These are phyloP conservation scores for Zygoascus bituminiphila DNA, from an alignment of 805 yeast genomes.

Conservation along the genomic window DNA sequence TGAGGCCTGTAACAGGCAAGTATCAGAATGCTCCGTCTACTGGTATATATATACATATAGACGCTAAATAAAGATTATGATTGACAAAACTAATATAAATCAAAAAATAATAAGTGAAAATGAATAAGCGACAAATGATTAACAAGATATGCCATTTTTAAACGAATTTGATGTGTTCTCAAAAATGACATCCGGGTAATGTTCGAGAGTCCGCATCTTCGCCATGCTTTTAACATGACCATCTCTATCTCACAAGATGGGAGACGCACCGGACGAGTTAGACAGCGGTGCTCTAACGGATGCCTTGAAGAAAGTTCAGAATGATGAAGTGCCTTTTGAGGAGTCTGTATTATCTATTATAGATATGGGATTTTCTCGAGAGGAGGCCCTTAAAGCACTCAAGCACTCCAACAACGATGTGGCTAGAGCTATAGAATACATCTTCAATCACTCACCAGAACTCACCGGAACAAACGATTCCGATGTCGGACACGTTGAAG, in stretches of 20 bases:
- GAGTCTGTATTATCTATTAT: constrained; percentile 16
- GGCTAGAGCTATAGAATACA: constrained; percentile 23
- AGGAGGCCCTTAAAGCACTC: constrained; percentile 23
- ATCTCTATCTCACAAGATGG: background rate
- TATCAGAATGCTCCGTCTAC: too few relatives aligned
- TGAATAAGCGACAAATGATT: too few relatives aligned
- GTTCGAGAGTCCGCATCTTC: too few relatives aligned
- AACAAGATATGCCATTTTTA: too few relatives aligned
- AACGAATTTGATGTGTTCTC: background rate
- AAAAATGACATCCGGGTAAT: background rate
- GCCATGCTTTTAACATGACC: too few relatives aligned
- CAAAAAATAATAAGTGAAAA: too few relatives aligned
- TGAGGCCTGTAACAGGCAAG: too few relatives aligned
- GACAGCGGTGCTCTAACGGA: constrained; percentile 7
- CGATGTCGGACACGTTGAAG: background rate
- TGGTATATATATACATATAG: too few relatives aligned
- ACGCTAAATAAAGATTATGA: too few relatives aligned
- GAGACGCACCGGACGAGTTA: background rate
- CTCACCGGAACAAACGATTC: constrained; percentile 4
- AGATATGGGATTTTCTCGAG: constrained; percentile 27
- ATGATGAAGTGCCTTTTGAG: constrained; percentile 9
- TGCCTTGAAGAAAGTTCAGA: constrained; percentile 4
- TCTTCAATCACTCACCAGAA: constrained; percentile 13
- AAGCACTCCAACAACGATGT: constrained; percentile 21
- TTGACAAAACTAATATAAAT: too few relatives aligned